Evolutionary conservation across 2,329 filamentous ascomycete genomes (phyloP).

Genomic region (Fusarium anthophilum): DNA sequence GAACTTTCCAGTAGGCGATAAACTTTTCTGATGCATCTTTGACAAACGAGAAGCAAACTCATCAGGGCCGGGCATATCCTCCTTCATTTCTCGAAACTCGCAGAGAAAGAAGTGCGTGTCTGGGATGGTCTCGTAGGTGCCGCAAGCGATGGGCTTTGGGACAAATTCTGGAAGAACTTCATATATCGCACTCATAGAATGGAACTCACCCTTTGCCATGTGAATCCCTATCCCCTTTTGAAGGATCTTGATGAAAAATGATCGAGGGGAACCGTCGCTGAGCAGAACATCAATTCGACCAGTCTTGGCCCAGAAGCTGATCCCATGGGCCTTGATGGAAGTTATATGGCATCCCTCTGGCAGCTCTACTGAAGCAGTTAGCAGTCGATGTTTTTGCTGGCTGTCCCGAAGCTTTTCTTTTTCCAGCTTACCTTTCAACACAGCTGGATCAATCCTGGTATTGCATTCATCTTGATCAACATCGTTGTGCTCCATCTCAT

Average conservation of each 20-base stretch:
- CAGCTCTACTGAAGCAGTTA: background rate
- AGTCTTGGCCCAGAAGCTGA: background rate
- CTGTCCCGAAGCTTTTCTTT: background rate
- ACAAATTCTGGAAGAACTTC: rapidly evolving
- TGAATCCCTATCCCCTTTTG: background rate
- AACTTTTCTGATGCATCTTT: background rate
- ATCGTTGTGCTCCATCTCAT: background rate
- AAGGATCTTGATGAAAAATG: background rate
- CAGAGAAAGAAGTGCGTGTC: background rate
- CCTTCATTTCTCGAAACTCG: background rate
- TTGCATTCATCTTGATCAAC: background rate
- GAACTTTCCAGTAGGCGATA: background rate
- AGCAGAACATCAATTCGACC: background rate
- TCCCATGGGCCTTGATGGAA: background rate
- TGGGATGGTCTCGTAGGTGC: background rate
- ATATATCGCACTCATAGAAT: background rate
- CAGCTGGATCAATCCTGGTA: background rate
- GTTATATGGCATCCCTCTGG: background rate
- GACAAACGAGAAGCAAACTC: background rate
- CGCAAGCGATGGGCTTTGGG: background rate
- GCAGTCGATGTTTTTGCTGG: background rate
- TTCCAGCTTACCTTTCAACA: background rate
- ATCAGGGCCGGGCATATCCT: background rate
- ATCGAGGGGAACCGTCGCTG: rapidly evolving
- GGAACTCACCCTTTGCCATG: background rate